Evolutionary conservation across 2,329 filamentous ascomycete species (phyloP), one percentile per base, ranked within the genome.

Genomic region (Monascus ruber): DNA sequence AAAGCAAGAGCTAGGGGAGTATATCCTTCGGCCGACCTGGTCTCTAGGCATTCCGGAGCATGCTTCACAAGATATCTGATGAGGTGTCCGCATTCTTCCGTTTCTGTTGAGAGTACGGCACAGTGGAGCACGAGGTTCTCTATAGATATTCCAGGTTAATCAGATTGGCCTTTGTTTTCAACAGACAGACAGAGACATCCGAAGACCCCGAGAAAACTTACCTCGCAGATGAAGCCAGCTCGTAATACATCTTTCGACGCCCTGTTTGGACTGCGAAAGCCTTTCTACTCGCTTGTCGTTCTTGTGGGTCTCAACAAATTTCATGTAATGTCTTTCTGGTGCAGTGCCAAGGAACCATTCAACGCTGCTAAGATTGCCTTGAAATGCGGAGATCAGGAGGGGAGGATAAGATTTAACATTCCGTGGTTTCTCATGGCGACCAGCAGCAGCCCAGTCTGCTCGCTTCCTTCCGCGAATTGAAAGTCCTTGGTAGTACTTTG

Each of bases 271-370:
- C 35, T 77, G 64, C 4, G 68, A 71, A 4, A 91, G 64, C 41
- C 75, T 73, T 49, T 76, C 73, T 35, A 89, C 60, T 31, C 76
- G 69, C 37, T 71, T 60, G 45, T 89, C 79, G 24, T 77, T 68
- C 43, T 68, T 69, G 39, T 83, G 73, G 1, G 66, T 58, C 46
- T 77, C 73, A 0, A 78, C 71, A 53, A 87, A 91, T 34, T 85
- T 76, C 25, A 71, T 60, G 52, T 91, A 91, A 39, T 75, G 68
- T 26, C 77, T 70, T 47, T 76, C 62, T 0, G 85, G 83, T 1
- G 76, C 73, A 44, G 85, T 81, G 41, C 81, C 79, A 40, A 86
- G 60, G 56, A 89, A 85, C 76, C 83, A 93, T 52, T 91, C 79
- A 0, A 85, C 75, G 11, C 73, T 72, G 31, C 81, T 74, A n/a